Evolutionary conservation across 768 basidiomycete genomes (phyloP), one percentile per base, ranked within the genome.

Genomic region (Russula vinacea): DNA sequence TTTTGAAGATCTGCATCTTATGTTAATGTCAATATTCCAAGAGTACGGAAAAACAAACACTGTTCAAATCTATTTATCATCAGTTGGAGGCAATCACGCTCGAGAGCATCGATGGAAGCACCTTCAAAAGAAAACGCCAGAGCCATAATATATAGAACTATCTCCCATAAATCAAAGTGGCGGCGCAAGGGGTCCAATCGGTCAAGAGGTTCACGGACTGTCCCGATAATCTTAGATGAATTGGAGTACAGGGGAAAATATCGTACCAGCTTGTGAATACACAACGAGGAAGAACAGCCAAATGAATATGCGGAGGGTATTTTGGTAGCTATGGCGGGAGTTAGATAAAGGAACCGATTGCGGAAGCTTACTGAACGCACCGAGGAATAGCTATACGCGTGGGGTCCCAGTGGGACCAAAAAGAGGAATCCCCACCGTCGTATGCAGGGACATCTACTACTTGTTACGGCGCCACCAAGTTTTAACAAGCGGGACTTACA

Each of bases 51-150:
- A 32, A 16, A 66, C 63, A 44, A 72, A 85, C 88, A 76, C 83
- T 87, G 72, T 83, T 77, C 26, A 84, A 33, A 69, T 88, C 84
- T 84, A 45, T 29, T n/a, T 9, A 58, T 19, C 42, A 40, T 40
- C 24, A 54, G 19, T 42, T 42, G 2, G 19, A 22, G 37, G 17
- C 32, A 52, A 22, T 7, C 39, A 49, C n/a, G 5, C 9, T 56
- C 56, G 40, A 58, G 51, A 54, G 16, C 29, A 33, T 16, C n/a
- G 17, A 33, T 47, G 11, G 57, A 71, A 77, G 64, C 69, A 89
- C 93, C 89, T 84, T 97, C 94, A 51, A 90, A 70, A 19, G 84
- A 78, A 66, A 94, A 94, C 0, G 94, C 80, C 13, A 92, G 70
- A 1, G 85, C 83, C 84, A 97, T 81, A 44, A 85, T 70, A 71